These are phyloP conservation scores for Rostrohypoxylon terebratum DNA, from an alignment of 495 filamentous ascomycete genomes.

Conservation along the genomic window DNA sequence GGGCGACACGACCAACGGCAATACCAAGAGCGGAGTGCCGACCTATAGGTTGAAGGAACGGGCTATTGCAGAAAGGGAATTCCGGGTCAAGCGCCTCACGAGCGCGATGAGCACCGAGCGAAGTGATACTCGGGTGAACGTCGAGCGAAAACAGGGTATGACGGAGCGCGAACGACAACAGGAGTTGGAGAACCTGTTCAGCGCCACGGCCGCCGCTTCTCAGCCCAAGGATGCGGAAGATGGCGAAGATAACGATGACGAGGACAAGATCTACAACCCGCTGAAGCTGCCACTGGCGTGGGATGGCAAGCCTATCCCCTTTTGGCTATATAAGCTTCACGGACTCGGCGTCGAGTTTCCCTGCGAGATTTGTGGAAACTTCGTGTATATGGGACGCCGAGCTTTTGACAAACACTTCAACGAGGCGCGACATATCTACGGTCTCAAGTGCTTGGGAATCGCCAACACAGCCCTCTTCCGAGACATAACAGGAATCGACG, in stretches of 20 bases:
- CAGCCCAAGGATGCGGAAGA: constrained; percentile 63
- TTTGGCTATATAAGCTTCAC: constrained; percentile 98
- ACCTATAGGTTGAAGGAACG: constrained; percentile 81
- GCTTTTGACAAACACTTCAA: constrained; percentile 99
- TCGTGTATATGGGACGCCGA: constrained; percentile 94
- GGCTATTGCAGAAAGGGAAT: constrained; percentile 89
- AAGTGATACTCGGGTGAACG: constrained; percentile 87
- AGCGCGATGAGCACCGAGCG: constrained; percentile 81
- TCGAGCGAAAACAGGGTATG: constrained; percentile 94
- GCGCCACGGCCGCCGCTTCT: constrained; percentile 58
- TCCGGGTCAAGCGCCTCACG: constrained; percentile 79
- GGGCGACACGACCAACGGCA: constrained; percentile 44
- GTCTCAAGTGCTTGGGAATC: constrained; percentile 91
- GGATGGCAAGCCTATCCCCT: constrained; percentile 98
- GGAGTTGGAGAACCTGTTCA: constrained; percentile 88
- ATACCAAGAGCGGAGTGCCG: constrained; percentile 49
- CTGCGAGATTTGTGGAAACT: constrained; percentile 97
- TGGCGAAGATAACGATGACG: constrained; percentile 72
- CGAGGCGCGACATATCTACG: constrained; percentile 90
- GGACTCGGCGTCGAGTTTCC: constrained; percentile 94
- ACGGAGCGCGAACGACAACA: constrained; percentile 93
- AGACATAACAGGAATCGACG: constrained; percentile 91
- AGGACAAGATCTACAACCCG: constrained; percentile 94
- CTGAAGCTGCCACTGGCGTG: constrained; percentile 94
- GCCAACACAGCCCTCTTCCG: constrained; percentile 92